Base-by-base conservation (phyloP, 495 filamentous ascomycete genomes). In the Xylaria grammica region DNA sequence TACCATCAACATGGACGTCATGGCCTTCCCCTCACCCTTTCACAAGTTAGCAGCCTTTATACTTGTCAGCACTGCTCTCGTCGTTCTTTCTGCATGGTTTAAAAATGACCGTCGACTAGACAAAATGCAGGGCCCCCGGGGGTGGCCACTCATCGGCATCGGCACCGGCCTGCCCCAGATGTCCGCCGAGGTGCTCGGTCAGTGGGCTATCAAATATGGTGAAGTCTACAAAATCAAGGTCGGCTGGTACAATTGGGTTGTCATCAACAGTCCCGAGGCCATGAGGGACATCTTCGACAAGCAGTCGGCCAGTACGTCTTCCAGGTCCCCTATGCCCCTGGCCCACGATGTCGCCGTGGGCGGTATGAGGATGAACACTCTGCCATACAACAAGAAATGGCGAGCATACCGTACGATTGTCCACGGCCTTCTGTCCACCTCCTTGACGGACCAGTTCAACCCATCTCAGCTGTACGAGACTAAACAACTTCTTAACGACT, bases 341-440 rank as follows among this genome's bases (percentile, higher is more conserved):
- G 67, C 36, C 0, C 50, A 63, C 32, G 65, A 71, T 26, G 49
- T 72, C 22, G 61, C 68, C 13, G 55, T 53, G 11, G 71, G 67
- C n/a, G 73, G 67, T 19, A 71, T 57, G 36, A 57, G 76, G 5
- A 67, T 81, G 22, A 69, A 73, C 24, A 73, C 73, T 5, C 81
- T 82, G 79, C 69, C 77, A 1, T 80, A 83, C 56, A 74, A 74
- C 15, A 67, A 77, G n/a, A 65, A 75, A 29, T 83, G 79, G 79
- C 70, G 75, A 11, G 68, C 69, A 20, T 69, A 68, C 7, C 70
- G 78, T 29, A 67, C 72, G 20, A 67, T 78, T 15, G 72, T 78
- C 15, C 76, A 72, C 46, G 63, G 73, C 56, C 26, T 82, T 61
- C 48, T 63, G n/a, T 72, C 62, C 8, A 32, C 59, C 0, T 42